These are phyloP conservation scores for Cocos nucifera DNA, from an alignment of 176 grass and related monocot genomes.

Conservation along the genomic window DNA sequence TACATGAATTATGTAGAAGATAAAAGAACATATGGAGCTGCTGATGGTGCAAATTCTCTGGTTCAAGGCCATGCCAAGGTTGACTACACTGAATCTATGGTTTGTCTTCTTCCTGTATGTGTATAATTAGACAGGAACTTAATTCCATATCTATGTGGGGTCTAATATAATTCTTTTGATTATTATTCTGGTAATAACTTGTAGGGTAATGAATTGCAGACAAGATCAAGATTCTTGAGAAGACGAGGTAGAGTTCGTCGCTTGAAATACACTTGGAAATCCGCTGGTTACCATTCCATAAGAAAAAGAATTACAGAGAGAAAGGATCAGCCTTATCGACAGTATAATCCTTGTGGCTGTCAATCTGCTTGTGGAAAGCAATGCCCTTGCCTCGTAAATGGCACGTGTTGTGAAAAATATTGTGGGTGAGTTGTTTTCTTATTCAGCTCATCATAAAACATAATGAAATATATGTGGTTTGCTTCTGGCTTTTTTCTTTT, in stretches of 20 bases:
- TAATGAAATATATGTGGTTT: no score
- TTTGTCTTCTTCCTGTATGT: neutral
- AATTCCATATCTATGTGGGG: no score
- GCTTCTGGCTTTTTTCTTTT: no score
- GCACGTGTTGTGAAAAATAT: slow-evolving; percentile 96
- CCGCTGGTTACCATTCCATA: slow-evolving; percentile 83
- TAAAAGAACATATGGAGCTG: slow-evolving; percentile 44
- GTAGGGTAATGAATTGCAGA: slow-evolving; percentile 59
- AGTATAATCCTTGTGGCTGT: slow-evolving; percentile 96
- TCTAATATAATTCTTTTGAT: no score
- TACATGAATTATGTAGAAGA: slow-evolving; percentile 81
- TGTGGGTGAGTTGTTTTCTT: slow-evolving; percentile 54
- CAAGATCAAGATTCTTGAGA: slow-evolving; percentile 70
- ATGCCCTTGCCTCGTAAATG: slow-evolving; percentile 75
- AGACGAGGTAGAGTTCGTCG: slow-evolving; percentile 80
- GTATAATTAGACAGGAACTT: no score
- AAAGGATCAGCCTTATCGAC: slow-evolving; percentile 87
- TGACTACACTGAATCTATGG: neutral
- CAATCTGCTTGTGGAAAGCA: slow-evolving; percentile 90
- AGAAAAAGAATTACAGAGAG: slow-evolving; percentile 92
- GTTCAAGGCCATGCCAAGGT: slow-evolving; percentile 92
- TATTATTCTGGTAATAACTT: slow-evolving; percentile 2
- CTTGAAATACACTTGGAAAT: slow-evolving; percentile 97
- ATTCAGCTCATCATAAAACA: neutral
- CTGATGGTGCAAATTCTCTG: slow-evolving; percentile 60